phyloP scores from a whole-genome alignment of 371 early-diverging fungal genomes.

The Entomophthora muscae region DNA sequence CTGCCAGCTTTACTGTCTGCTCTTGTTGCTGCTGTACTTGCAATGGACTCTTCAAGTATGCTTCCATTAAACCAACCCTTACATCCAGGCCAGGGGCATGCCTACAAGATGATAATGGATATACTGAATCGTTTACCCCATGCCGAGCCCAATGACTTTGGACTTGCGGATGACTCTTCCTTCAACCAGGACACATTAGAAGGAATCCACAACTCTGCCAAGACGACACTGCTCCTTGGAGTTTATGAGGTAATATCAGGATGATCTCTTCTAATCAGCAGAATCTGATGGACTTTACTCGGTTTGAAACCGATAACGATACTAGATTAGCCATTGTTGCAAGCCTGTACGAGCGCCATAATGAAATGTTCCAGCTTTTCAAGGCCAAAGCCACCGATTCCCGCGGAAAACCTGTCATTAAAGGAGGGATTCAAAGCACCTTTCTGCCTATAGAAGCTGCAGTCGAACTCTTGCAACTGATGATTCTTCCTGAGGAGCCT shows the following conservation, averaged over 20 bases:
- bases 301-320: not conserved
- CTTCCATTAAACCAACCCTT: not conserved
- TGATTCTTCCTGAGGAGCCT: not conserved
- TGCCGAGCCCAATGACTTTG: not conserved
- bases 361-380: not conserved
- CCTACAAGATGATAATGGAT: not conserved
- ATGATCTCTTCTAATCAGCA: not conserved
- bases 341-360: not conserved
- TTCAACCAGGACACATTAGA: not conserved
- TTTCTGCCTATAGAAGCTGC: not conserved
- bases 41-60: not conserved
- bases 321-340: not conserved
- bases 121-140: not conserved
- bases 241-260: slow-evolving; percentile 2
- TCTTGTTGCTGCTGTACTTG: not conserved
- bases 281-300: not conserved
- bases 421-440: not conserved
- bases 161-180: not conserved
- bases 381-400: not conserved
- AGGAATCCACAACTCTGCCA: not conserved
- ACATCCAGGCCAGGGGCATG: not conserved
- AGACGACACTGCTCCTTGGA: not conserved
- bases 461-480: not conserved
- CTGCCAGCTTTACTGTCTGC: not conserved
- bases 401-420: not conserved